Evolutionary conservation across 2,329 filamentous ascomycete genomes (phyloP).

Genomic region (Zarea fungicola): DNA sequence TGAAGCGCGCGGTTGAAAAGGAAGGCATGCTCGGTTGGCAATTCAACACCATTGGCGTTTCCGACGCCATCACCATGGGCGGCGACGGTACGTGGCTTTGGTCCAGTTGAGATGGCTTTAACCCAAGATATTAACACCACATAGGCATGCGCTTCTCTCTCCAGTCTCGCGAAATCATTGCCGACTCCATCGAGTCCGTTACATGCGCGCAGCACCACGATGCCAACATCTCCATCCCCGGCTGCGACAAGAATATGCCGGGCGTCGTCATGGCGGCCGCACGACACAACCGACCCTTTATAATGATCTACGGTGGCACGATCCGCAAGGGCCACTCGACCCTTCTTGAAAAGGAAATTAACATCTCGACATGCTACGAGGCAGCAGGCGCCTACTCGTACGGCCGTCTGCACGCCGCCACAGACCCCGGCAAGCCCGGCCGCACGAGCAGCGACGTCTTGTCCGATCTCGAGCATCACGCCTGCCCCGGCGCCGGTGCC

Average conservation of each 20-base stretch:
- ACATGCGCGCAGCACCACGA: conserved; percentile 91
- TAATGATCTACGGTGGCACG: conserved; percentile 94
- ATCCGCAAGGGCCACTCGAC: conserved; percentile 82
- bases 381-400: conserved; percentile 79
- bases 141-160: conserved; percentile 89
- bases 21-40: conserved; percentile 91
- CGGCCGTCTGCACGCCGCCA: conserved; percentile 67
- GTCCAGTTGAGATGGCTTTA: too few species aligned
- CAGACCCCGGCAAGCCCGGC: conserved; percentile 53
- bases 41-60: conserved; percentile 85
- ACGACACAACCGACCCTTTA: conserved; percentile 81
- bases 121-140: background rate
- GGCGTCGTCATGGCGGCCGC: conserved; percentile 87
- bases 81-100: conserved; percentile 71
- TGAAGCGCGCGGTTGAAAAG: conserved; percentile 75
- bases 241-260: conserved; percentile 98
- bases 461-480: conserved; percentile 73
- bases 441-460: conserved; percentile 73
- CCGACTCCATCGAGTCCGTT: conserved; percentile 89
- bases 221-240: conserved; percentile 87
- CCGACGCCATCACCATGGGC: conserved; percentile 93
- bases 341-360: conserved; percentile 72
- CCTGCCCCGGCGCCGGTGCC: conserved; percentile 57
- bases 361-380: conserved; percentile 85
- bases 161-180: conserved; percentile 86